phyloP scores from a whole-genome alignment of 768 basidiomycete species.

The Kwoniella sp. region DNA sequence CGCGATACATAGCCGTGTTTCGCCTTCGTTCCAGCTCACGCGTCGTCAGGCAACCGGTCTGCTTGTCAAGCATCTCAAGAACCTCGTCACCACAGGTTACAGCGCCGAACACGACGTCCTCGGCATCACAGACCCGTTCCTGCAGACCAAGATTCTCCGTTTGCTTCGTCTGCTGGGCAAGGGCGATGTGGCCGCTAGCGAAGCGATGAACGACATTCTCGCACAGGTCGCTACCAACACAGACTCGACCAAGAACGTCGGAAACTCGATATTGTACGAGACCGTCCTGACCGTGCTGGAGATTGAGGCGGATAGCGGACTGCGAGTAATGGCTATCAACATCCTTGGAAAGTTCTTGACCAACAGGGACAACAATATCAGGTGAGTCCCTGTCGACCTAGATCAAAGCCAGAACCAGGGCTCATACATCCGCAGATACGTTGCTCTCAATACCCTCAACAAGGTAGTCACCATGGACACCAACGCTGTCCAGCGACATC shows the following conservation, averaged over 20 bases:
- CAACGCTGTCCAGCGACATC: constrained; percentile 94
- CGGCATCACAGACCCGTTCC: constrained; percentile 70
- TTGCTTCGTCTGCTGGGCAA: constrained; percentile 81
- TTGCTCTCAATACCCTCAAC: constrained; percentile 94
- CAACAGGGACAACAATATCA: constrained; percentile 97
- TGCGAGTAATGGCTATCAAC: constrained; percentile 99
- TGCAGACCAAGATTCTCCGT: constrained; percentile 73
- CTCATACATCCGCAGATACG: constrained; percentile 62
- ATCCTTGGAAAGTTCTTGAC: constrained; percentile 96
- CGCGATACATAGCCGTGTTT: neutral
- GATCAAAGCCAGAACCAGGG: neutral
- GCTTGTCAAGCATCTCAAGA: constrained; percentile 90
- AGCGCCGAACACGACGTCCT: constrained; percentile 98
- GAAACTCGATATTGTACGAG: constrained; percentile 96
- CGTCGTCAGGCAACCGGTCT: constrained; percentile 51
- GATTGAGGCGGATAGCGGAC: constrained; percentile 90
- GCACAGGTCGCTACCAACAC: constrained; percentile 98
- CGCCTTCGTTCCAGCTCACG: neutral
- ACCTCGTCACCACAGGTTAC: constrained; percentile 90
- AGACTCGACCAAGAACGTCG: constrained; percentile 94
- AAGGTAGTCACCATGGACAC: constrained; percentile 98
- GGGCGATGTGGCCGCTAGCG: constrained; percentile 79
- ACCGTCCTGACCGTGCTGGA: constrained; percentile 93
- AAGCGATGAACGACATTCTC: constrained; percentile 96
- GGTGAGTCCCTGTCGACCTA: constrained; percentile 57